A percentile compares a stretch with the other conserved stretches of the same genome.
Evolutionary conservation across 2,329 filamentous ascomycete genomes (phyloP).

Genomic region (Xylaria sp.): DNA sequence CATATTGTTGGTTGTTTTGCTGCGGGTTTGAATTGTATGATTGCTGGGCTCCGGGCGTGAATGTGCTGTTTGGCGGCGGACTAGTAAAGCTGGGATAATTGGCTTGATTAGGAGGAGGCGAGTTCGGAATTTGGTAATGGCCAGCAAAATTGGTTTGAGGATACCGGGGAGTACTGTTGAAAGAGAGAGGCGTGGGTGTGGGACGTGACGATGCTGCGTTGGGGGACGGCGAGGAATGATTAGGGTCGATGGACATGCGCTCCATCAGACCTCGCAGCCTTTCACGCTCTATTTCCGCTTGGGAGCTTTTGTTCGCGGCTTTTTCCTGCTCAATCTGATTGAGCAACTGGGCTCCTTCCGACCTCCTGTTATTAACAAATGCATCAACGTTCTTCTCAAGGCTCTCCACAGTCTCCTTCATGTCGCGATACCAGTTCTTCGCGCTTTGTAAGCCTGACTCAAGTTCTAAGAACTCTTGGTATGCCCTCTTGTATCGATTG

Average conservation of each 20-base stretch:
- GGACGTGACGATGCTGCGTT: conserved; percentile 47
- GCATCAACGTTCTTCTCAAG: conserved; percentile 94
- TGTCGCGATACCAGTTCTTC: conserved; percentile 92
- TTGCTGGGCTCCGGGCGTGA: conserved; percentile 39
- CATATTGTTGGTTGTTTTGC: conserved; percentile 52
- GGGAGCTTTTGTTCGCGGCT: conserved; percentile 61
- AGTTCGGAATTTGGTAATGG: conserved; percentile 65
- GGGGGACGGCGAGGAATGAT: conserved; percentile 48
- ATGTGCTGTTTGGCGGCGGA: conserved; percentile 46
- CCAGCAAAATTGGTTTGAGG: conserved; percentile 59
- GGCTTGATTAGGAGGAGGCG: conserved; percentile 58
- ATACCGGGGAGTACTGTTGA: conserved; percentile 56
- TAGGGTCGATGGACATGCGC: conserved; percentile 84
- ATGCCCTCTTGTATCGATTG: conserved; percentile 86
- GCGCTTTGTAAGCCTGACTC: conserved; percentile 85
- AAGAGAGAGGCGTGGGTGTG: conserved; percentile 54
- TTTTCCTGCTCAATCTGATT: conserved; percentile 85
- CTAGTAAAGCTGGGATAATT: conserved; percentile 52
- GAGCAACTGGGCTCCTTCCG: conserved; percentile 89
- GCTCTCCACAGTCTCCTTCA: conserved; percentile 92
- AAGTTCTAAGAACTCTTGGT: conserved; percentile 90
- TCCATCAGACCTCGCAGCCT: conserved; percentile 91
- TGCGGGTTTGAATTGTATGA: conserved; percentile 43
- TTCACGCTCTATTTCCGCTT: conserved; percentile 84
- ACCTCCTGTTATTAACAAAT: conserved; percentile 92